Base-by-base conservation (phyloP, 768 basidiomycete genomes). In the Mycena haematopus region DNA sequence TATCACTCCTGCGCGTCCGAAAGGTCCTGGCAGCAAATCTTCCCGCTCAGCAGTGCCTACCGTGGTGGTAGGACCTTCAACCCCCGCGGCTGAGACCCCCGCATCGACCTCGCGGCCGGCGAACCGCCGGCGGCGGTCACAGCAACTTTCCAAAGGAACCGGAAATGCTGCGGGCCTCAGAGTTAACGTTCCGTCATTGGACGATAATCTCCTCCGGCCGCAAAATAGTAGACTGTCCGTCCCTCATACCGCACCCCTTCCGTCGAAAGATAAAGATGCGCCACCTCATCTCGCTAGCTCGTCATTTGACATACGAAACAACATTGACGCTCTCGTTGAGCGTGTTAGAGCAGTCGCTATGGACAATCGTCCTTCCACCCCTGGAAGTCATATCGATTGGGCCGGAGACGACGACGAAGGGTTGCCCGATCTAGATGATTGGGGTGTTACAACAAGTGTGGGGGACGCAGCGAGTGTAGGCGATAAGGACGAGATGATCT, bases 381-480 rank as follows among this genome's bases (percentile, higher is more conserved):
- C 90, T 15, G 89, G 87, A 35, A 90, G 86, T 60, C 91, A 93
- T 66, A 89, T 93, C 60, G 92, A 94, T 74, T 95, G 93, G 93
- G 93, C 93, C 44, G 89, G 89, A 36, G 91, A 93, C 67, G 92
- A 95, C 59, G 92, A 94, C 65, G 89, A 90, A 69, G 87, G 84
- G 64, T 78, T 95, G 2, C 92, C 93, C 6, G 91, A 92, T 74
- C 80, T 95, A 27, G 86, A 94, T 71, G 93, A 95, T 71, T 95
- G 93, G 93, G 91, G 88, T 21, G 84, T 92, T 47, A 80, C 80
- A 21, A 79, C 15, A 57, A 74, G 63, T 27, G 58, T 60, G 93
- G 91, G 88, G 19, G 84, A 92, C 46, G 80, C 80, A 21, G 79
- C 13, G 58, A 74, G 63, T 17, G 58, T 60, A 2, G 58, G 47